phyloP scores from a whole-genome alignment of 345 rosid genomes.

The Dipteronia sinensis region DNA sequence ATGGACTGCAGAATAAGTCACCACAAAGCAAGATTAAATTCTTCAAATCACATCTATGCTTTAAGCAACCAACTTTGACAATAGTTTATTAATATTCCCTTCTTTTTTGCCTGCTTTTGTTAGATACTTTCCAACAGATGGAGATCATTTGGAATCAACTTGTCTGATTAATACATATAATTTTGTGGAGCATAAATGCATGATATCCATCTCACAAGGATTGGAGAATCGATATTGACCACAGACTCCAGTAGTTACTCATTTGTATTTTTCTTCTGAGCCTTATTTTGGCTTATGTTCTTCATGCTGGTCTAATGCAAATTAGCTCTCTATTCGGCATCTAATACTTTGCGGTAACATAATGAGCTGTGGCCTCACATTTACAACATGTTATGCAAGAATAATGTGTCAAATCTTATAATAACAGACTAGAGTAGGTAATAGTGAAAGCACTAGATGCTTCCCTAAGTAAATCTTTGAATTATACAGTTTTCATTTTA shows the following conservation, averaged over 20 bases:
- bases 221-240: constrained; percentile 6
- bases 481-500: background rate
- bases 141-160: constrained; percentile 23
- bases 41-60: constrained; percentile 55
- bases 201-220: constrained; percentile 16
- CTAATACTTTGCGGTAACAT: constrained; percentile 32
- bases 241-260: constrained; percentile 23
- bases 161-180: constrained; percentile 12
- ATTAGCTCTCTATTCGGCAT: constrained; percentile 25
- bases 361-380: constrained; percentile 14
- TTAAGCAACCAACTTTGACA: constrained; percentile 42
- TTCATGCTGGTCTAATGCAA: background rate
- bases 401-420: constrained; percentile 30
- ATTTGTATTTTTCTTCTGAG: background rate
- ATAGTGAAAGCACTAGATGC: background rate
- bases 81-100: constrained; percentile 34
- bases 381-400: constrained; percentile 20
- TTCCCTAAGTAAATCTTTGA: background rate
- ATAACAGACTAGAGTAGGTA: background rate
- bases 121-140: constrained; percentile 31
- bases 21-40: constrained; percentile 59
- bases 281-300: background rate
- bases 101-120: constrained; percentile 36
- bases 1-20: constrained; percentile 40
- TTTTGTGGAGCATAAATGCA: constrained; percentile 27